Conservation (phyloP, 139 green algal species). For the Chloropicon primus region DNA sequence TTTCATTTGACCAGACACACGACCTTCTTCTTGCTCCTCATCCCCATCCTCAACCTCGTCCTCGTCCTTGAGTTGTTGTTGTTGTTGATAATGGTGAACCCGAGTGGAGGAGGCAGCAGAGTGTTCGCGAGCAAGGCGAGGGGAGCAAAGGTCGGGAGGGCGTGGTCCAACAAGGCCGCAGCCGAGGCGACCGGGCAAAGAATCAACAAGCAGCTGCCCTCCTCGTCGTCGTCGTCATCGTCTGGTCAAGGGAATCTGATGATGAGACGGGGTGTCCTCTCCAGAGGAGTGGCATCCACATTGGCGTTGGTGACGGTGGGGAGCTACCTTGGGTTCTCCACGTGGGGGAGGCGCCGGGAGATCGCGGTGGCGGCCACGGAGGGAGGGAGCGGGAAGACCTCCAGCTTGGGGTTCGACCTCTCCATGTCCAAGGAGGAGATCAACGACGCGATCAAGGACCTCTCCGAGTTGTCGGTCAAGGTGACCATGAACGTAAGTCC, state of each 20-base stretch:
- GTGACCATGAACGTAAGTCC: neutral
- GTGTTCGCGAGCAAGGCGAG: too few relatives aligned
- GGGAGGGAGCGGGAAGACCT: neutral
- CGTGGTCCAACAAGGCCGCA: too few relatives aligned
- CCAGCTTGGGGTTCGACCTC: neutral
- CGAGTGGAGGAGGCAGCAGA: too few relatives aligned
- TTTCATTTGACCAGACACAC: too few relatives aligned
- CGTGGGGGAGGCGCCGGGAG: neutral
- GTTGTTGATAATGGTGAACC: too few relatives aligned
- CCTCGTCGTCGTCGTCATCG: too few relatives aligned
- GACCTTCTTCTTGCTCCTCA: too few relatives aligned
- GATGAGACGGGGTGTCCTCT: neutral
- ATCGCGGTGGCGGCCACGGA: neutral
- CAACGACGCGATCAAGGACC: neutral
- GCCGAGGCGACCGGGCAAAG: too few relatives aligned
- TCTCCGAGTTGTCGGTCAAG: neutral
- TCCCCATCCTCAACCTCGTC: too few relatives aligned
- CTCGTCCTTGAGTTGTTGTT: too few relatives aligned
- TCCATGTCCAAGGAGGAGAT: neutral
- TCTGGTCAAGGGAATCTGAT: neutral
- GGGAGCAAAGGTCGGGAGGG: too few relatives aligned
- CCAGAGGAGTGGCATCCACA: neutral
- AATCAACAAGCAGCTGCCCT: too few relatives aligned
- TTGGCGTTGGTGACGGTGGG: neutral
- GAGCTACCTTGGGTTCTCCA: neutral